Base-by-base conservation (phyloP, 2,329 filamentous ascomycete species). In the Fusarium temperatum region DNA sequence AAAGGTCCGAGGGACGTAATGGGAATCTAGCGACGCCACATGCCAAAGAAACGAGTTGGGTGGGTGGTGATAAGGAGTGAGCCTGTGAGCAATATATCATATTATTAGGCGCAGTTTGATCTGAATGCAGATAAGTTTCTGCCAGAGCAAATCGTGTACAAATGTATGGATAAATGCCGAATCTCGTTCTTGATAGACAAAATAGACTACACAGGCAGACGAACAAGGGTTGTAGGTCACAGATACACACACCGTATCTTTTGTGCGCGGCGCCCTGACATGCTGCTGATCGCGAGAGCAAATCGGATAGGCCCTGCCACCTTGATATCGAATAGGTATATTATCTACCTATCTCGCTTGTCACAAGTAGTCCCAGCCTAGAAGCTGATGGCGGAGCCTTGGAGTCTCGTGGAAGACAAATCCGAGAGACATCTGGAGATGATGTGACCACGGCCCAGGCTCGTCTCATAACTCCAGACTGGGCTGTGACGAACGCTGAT, bases 401-500 rank as follows among this genome's bases (percentile, higher is more conserved):
- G 54, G 48, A 69, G 54, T 57, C 56, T 63, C 30, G 61, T 51
- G 47, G 56, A 66, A 62, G 50, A 53, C 45, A 48, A 41, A 53
- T 59, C 66, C 51, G 47, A 54, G 50, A 51, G 69, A 51, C 47
- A 67, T 53, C 48, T 62, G 55, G 74, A 70, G 72, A 66, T 73
- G 67, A 73, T 66, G 63, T 64, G 68, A 74, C 72, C 66, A 65
- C n/a, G 56, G 58, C 55, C 39, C 65, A 60, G 60, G 55, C 44
- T 63, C 67, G 38, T 62, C 45, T 24, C 64, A 41, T 48, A 44
- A 30, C 32, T 59, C 42, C 30, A 51, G 24, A 44, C 42, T 78
- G 76, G 76, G 76, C 75, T 77, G 76, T 72, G 72, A 77, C 55
- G 68, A 58, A 44, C 60, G 50, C 69, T 78, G 76, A 78, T 78